Base-by-base conservation (phyloP, 768 basidiomycete species). In the Boletus edulis region DNA sequence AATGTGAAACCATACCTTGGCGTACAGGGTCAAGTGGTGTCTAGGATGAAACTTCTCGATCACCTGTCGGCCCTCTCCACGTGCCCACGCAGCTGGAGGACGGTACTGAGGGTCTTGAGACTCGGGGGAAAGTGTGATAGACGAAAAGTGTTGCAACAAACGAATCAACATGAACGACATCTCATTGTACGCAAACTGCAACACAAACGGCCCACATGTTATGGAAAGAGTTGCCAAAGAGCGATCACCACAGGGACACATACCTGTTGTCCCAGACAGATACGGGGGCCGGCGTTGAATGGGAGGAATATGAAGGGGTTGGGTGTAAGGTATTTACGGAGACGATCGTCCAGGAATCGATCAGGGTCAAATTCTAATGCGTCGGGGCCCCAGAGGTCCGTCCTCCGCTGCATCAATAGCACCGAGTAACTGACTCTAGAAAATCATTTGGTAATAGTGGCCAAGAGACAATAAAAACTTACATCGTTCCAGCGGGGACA, bases 251-350 rank as follows among this genome's bases (percentile, higher is more conserved):
- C 17, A 42, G 18, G 24, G 18, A 27, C 0, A 63, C 70, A 15
- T 49, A 68, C 72, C 62, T 76, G 73, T 57, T 69, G 73, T 10
- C 73, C 73, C 3, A 74, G 62, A 46, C 73, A 74, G 49, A 73
- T 73, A 10, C 72, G 61, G 11, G 50, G 50, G 18, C 50, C 50
- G 3, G 50, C 50, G 14, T 44, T 51, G 42, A 51, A 51, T 10
- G 75, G 76, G 17, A 77, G 57, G 55, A 77, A 78, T 54, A 75
- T 73, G 55, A 63, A 77, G 0, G 75, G 75, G 43, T 77, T 78
- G 1, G 74, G 67, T 9, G 58, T 67, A 11, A 78, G 59, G 52
- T 74, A 70, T 55, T 63, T 69, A 37, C 42, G 62, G 22, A 75
- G 52, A 22, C 76, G 62, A 12, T 65, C 67, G 34, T 77, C 76